Evolutionary conservation across 164 flowering plant genomes (phyloP), one percentile per base, ranked within the genome.

Genomic region (Aristolochia contorta): DNA sequence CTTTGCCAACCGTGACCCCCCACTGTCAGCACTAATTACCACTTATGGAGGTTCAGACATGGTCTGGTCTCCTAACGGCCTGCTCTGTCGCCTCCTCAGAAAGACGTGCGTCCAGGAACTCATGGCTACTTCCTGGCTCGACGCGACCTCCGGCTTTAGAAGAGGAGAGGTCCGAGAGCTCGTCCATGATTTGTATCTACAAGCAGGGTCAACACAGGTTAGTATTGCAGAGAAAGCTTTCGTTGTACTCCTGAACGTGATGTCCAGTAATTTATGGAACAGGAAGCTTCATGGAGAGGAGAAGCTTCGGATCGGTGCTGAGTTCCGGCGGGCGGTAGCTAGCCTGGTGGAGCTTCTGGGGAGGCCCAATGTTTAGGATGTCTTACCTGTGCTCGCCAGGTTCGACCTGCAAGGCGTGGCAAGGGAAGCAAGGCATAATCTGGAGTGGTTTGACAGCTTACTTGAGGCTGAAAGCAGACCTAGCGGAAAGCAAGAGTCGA

Each of bases 61-160:
- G 3, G 72, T 30, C 3, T 77, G 51, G 46, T 30, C 52, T 3
- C 69, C 67, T 0, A 54, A 69, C n/a, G 71, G 74, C 3, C 64
- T 69, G 0, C 47, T 64, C 8, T 74, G 76, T 78, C 68, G 78
- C 25, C 63, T 58, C 66, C 22, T 74, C n/a, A 64, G 82, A 7
- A 74, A 67, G 47, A 54, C 72, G 0, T 65, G 66, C n/a, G 78
- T 74, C 3, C 64, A 63, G 0, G 74, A 79, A 22, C 57, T 79
- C 67, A 68, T 77, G 9, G 55, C 76, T 52, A 53, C 47, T 16
- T 22, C 66, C 1, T 66, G 62, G 4, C 65, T 82, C 4, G 79
- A 78, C 18, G 16, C 47, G 4, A 32, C 33, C 33, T 32, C 33
- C 33, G 33, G 33, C 7, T 3, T 32, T 32, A 32, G 33, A 32